Percentiles rank a stretch among this genome's conserved stretches.
These are phyloP conservation scores for Urostyla sp. DNA, from an alignment of 73 alveolate genomes.

Conservation along the genomic window DNA sequence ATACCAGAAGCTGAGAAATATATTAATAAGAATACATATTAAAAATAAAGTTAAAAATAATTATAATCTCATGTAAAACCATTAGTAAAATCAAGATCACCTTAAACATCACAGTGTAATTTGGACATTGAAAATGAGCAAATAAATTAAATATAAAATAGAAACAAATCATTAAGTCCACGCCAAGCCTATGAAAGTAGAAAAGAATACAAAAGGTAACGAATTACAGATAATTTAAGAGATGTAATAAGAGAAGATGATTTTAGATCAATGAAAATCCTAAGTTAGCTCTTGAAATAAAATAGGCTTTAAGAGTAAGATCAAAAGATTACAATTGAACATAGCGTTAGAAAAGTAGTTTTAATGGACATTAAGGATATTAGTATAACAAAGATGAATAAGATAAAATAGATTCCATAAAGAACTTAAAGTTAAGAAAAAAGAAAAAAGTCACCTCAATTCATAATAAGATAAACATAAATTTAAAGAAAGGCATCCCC, in stretches of 20 bases:
- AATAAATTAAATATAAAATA: too few relatives aligned
- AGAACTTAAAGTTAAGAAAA: constrained; percentile 3
- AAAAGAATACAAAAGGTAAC: too few relatives aligned
- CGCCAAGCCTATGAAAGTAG: too few relatives aligned
- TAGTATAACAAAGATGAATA: neutral
- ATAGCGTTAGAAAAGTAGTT: neutral
- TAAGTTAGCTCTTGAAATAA: neutral
- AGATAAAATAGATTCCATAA: neutral
- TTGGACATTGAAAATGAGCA: too few relatives aligned
- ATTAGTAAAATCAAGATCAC: constrained; percentile 27
- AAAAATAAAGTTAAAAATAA: neutral
- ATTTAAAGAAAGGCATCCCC: constrained; percentile 42
- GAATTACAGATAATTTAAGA: too few relatives aligned
- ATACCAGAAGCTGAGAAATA: constrained; percentile 8
- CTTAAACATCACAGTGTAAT: too few relatives aligned
- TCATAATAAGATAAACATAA: neutral
- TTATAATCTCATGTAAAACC: neutral
- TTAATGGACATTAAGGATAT: neutral
- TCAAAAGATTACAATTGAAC: neutral
- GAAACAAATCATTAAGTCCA: too few relatives aligned
- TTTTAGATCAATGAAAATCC: constrained; percentile 1
- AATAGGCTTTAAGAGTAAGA: neutral
- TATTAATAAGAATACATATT: neutral
- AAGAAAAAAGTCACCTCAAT: constrained; percentile 8
- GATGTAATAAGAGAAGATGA: constrained; percentile 34